Evolutionary conservation across 1,284 basidiomycete species (phyloP).

Genomic region (Cryptococcus sp.): DNA sequence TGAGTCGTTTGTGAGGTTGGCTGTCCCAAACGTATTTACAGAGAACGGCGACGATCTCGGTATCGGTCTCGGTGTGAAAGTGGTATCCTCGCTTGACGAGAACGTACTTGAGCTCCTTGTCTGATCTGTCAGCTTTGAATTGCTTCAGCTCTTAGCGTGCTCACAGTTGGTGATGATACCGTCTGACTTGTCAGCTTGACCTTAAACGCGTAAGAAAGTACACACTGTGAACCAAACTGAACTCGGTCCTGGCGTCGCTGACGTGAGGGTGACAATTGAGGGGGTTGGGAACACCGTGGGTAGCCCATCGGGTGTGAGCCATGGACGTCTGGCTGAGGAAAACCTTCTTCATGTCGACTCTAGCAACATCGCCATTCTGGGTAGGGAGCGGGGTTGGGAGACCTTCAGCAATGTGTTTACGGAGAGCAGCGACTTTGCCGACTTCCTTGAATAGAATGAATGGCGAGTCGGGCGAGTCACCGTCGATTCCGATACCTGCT

Average conservation of each 20-base stretch:
- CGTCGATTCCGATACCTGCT: conserved; percentile 84
- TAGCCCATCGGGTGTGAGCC: conserved; percentile 99
- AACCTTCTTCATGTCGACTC: conserved; percentile 73
- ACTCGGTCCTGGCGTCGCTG: conserved; percentile 74
- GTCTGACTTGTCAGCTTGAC: conserved; percentile 47
- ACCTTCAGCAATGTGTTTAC: conserved; percentile 82
- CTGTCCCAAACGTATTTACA: conserved; percentile 96
- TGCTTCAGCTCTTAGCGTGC: neutral
- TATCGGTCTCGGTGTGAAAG: conserved; percentile 96
- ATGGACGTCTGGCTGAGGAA: conserved; percentile 90
- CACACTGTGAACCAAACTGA: conserved; percentile 84
- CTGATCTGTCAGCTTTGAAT: conserved; percentile 12
- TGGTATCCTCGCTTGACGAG: conserved; percentile 93
- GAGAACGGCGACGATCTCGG: conserved; percentile 94
- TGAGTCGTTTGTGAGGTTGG: conserved; percentile 79
- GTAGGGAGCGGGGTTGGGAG: conserved; percentile 25
- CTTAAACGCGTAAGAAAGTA: too few relatives aligned
- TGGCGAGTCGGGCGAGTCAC: conserved; percentile 66
- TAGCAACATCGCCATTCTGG: conserved; percentile 18
- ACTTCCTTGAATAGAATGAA: conserved; percentile 94
- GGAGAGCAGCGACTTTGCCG: conserved; percentile 92
- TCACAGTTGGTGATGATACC: conserved; percentile 95
- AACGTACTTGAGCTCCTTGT: conserved; percentile 80
- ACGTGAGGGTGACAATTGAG: conserved; percentile 95
- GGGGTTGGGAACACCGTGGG: conserved; percentile 87